A percentile compares a stretch with the other conserved stretches of the same genome.
These are phyloP conservation scores for Xylaria sp. DNA, from an alignment of 495 filamentous ascomycete genomes.

Conservation along the genomic window DNA sequence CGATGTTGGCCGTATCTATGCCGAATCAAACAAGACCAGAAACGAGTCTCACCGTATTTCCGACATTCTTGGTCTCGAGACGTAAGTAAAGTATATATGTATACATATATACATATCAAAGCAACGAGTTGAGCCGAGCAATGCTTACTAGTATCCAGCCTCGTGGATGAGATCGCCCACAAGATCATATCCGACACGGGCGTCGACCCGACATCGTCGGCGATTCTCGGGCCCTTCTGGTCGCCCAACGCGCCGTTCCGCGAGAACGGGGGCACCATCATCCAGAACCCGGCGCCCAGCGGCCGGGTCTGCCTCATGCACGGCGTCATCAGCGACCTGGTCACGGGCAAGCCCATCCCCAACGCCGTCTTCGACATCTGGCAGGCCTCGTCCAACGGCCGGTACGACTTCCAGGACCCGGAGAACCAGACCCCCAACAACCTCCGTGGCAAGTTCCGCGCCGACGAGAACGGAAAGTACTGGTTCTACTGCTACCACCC, in stretches of 20 bases:
- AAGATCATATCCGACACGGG: conserved; percentile 75
- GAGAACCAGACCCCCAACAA: conserved; percentile 79
- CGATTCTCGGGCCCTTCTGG: conserved; percentile 90
- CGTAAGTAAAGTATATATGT: conserved; percentile 52
- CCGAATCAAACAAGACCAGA: conserved; percentile 57
- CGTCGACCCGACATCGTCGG: conserved; percentile 75
- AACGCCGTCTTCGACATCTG: conserved; percentile 82
- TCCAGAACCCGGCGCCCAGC: conserved; percentile 67
- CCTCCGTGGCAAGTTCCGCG: conserved; percentile 81
- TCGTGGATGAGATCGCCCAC: conserved; percentile 87
- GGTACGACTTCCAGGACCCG: conserved; percentile 90
- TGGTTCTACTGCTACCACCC: conserved; percentile 84
- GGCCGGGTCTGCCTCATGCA: conserved; percentile 77
- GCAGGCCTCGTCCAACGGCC: conserved; percentile 83
- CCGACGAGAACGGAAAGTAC: conserved; percentile 78
- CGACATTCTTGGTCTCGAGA: conserved; percentile 83
- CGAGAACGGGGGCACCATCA: conserved; percentile 71
- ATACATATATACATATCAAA: not conserved
- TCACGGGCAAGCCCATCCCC: conserved; percentile 72
- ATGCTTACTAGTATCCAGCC: conserved; percentile 46
- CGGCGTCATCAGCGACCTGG: conserved; percentile 74
- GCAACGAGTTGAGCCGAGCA: conserved; percentile 1
- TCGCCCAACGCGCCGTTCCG: conserved; percentile 83
- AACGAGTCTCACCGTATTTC: conserved; percentile 82
- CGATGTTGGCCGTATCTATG: conserved; percentile 59